Conservation (phyloP, 2,329 filamentous ascomycete species). For the Geosmithia morbida region DNA sequence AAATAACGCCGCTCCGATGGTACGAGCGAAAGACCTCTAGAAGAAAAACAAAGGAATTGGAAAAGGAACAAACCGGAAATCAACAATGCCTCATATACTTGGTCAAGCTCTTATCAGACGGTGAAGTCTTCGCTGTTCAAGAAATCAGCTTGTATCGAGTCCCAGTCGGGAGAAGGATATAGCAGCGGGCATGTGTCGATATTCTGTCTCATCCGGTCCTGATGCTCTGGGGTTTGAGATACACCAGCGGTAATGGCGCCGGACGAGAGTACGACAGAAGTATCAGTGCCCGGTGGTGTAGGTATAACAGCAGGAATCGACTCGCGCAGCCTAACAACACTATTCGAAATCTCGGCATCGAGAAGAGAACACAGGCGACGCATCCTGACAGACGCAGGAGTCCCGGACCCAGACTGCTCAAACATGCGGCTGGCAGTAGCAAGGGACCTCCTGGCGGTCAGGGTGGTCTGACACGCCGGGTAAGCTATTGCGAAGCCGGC, state of each 20-base stretch:
- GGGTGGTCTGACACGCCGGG: background rate
- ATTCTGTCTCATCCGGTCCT: background rate
- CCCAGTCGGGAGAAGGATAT: background rate
- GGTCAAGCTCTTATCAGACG: background rate
- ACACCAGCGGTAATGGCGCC: background rate
- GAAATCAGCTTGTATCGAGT: background rate
- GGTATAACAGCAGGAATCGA: background rate
- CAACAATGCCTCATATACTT: background rate
- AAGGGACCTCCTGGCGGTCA: background rate
- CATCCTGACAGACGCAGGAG: background rate
- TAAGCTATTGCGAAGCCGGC: slow-evolving; percentile 2
- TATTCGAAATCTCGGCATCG: background rate
- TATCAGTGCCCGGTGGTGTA: background rate
- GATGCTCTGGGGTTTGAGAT: background rate
- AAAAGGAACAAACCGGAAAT: too few relatives aligned
- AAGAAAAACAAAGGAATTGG: background rate
- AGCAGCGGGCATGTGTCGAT: background rate
- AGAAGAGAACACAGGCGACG: background rate
- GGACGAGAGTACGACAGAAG: background rate
- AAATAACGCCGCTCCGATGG: background rate
- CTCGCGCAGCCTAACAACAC: background rate
- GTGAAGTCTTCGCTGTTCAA: background rate
- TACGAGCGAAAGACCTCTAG: too few relatives aligned
- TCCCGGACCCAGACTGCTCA: background rate
- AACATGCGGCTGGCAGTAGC: background rate